A percentile compares a stretch with the other conserved stretches of the same genome.
Conservation (phyloP, 2,329 filamentous ascomycete genomes). For the Colletotrichum sp. region DNA sequence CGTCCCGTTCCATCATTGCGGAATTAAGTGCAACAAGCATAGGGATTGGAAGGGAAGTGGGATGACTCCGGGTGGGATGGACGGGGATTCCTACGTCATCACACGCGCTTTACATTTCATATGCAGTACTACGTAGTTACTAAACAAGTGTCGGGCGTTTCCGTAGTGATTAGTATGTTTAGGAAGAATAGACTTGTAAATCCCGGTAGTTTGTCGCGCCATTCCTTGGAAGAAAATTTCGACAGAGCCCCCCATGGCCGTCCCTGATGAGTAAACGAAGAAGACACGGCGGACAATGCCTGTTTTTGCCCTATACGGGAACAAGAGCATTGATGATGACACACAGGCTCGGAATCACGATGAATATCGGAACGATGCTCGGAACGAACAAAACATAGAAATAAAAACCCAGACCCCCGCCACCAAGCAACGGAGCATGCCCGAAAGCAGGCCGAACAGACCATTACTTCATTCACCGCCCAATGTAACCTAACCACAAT, state of each 20-base stretch:
- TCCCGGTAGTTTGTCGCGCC: not conserved
- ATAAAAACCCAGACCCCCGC: not conserved
- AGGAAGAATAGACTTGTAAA: not conserved
- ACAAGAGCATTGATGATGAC: not conserved
- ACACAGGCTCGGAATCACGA: not conserved
- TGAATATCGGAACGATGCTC: not conserved
- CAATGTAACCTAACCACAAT: not conserved
- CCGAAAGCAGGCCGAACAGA: not conserved
- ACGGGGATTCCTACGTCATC: not conserved
- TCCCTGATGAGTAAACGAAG: not conserved
- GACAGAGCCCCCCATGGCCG: not conserved
- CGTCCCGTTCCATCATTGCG: not conserved
- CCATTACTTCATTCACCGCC: slow-evolving; percentile 3
- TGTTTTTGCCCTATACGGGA: not conserved
- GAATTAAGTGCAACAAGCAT: not conserved
- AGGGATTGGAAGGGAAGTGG: not conserved
- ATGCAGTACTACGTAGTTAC: not conserved
- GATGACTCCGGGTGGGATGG: not conserved
- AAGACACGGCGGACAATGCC: not conserved
- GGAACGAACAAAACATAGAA: not conserved
- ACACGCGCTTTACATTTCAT: not conserved
- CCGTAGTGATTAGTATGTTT: not conserved
- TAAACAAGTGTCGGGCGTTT: not conserved
- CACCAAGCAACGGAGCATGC: slow-evolving; percentile 1
- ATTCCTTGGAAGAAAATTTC: not conserved